Conservation (phyloP, 352 stramenopile genomes). For the Phytophthora pseudosyringae region DNA sequence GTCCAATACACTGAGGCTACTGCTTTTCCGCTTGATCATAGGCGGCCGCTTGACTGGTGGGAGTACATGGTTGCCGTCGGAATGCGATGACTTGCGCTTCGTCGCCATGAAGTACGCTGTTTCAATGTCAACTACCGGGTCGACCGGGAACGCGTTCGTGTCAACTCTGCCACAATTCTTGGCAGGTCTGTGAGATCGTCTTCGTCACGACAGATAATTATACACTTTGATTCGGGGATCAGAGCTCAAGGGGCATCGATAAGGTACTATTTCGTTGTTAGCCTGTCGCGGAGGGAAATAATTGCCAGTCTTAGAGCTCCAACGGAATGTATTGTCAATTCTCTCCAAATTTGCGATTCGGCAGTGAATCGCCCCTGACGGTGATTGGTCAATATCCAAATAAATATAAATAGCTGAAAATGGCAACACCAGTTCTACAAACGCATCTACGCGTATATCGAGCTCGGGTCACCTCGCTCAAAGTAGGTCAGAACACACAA, state of each 20-base stretch:
- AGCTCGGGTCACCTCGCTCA: too few relatives aligned
- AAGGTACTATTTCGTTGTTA: conserved; percentile 3
- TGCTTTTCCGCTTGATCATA: conserved; percentile 64
- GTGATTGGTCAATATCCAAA: too few relatives aligned
- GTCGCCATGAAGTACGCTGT: conserved; percentile 16
- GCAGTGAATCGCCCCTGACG: too few relatives aligned
- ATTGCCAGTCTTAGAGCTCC: too few relatives aligned
- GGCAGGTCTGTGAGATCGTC: not conserved
- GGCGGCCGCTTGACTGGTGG: conserved; percentile 21
- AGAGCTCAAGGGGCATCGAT: conserved; percentile 31
- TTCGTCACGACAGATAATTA: conserved; percentile 8
- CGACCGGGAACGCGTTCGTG: conserved; percentile 9
- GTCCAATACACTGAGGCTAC: conserved; percentile 57
- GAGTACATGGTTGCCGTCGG: conserved; percentile 19
- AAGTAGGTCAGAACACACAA: too few relatives aligned
- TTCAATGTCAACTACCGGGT: conserved; percentile 6
- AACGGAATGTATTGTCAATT: too few relatives aligned
- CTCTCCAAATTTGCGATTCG: too few relatives aligned
- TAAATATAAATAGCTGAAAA: too few relatives aligned
- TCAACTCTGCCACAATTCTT: conserved; percentile 19
- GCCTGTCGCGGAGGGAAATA: too few relatives aligned
- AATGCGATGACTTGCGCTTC: conserved; percentile 15
- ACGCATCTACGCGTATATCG: too few relatives aligned
- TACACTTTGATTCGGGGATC: conserved; percentile 24
- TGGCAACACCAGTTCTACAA: too few relatives aligned